Base-by-base conservation (phyloP, 257 asterid genomes). In the Solanum ossicruentum region DNA sequence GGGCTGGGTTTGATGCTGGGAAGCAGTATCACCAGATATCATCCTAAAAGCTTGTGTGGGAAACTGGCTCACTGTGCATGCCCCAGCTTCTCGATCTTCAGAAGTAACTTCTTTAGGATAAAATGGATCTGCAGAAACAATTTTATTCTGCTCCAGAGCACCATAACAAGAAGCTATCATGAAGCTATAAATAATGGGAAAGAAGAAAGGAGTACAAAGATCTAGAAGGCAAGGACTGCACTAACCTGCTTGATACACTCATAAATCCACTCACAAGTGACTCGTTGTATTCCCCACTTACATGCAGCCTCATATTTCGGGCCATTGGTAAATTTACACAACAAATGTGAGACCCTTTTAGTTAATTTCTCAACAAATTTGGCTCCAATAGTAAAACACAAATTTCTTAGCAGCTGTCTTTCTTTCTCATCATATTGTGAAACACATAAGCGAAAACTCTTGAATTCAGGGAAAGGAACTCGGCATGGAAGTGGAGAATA, bases 401-500 rank as follows among this genome's bases (percentile, higher is more conserved):
- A 88, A 89, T 97, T 97, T 90, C 95, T 92, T 70, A 95, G 89
- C 84, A 95, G 92, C 86, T 83, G 82, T 86, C 89, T 92, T 82
- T 95, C 98, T 92, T 94, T 95, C 88, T 67, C 84, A 78, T 92
- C 97, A 90, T 94, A 95, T 67, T 87, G 97, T 8, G 98, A 97
- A 88, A 91, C 95, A 86, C 98, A 94, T 84, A 97, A 84, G 83
- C 92, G 91, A 85, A 92, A 91, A 80, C 91, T 87, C 91, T 92
- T 92, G 87, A 97, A 91, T 72, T 93, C 94, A 84, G 92, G 90
- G 82, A 97, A 91, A 86, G 99, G 99, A 85, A 94, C 90, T 89
- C 88, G 89, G 93, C 99, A 95, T 73, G 92, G 90, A 80, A 97
- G 98, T 84, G 99, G 99, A 86, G 98, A 91, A 90, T 93, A 97